Conservation (phyloP, 2,329 filamentous ascomycete species). For the Penicillium olsonii region DNA sequence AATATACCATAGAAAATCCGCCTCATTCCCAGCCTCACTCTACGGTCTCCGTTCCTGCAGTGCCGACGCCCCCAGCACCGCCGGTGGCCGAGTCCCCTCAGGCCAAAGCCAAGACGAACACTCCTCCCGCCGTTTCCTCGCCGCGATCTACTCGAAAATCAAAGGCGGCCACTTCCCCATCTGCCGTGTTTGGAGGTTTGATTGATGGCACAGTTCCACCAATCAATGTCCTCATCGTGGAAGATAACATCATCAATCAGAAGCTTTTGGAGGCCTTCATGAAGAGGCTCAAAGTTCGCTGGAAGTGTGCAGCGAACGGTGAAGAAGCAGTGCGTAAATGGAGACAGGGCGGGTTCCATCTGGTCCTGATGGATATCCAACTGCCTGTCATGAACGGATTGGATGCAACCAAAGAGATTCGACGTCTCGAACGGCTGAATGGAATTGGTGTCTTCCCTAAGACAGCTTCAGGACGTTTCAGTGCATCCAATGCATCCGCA, state of each 20-base stretch:
- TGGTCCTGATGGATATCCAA: slow-evolving; percentile 98
- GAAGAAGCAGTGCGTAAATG: slow-evolving; percentile 91
- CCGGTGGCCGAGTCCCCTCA: slow-evolving; percentile 41
- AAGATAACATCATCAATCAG: slow-evolving; percentile 98
- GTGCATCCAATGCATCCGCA: slow-evolving; percentile 33
- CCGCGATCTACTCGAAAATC: slow-evolving; percentile 46
- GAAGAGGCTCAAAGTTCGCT: slow-evolving; percentile 91
- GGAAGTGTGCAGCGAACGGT: slow-evolving; percentile 96
- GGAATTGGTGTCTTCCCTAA: slow-evolving; percentile 87
- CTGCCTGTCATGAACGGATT: slow-evolving; percentile 94
- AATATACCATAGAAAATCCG: slow-evolving; percentile 27
- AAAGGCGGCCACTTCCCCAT: slow-evolving; percentile 35
- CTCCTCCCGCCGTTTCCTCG: slow-evolving; percentile 47
- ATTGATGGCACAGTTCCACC: slow-evolving; percentile 85
- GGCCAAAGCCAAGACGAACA: slow-evolving; percentile 35
- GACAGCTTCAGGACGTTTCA: slow-evolving; percentile 57
- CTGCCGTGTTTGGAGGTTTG: slow-evolving; percentile 58
- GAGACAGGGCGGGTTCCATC: slow-evolving; percentile 87
- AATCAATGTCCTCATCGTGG: slow-evolving; percentile 95
- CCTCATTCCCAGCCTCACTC: slow-evolving; percentile 30
- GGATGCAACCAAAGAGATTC: slow-evolving; percentile 92
- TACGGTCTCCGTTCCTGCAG: slow-evolving; percentile 25
- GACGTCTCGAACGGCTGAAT: slow-evolving; percentile 84
- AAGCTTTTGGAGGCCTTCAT: slow-evolving; percentile 93
- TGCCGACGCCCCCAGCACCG: slow-evolving; percentile 35